These are phyloP conservation scores for Skeletonema menzelii DNA, from an alignment of 108 stramenopile genomes.

Conservation along the genomic window DNA sequence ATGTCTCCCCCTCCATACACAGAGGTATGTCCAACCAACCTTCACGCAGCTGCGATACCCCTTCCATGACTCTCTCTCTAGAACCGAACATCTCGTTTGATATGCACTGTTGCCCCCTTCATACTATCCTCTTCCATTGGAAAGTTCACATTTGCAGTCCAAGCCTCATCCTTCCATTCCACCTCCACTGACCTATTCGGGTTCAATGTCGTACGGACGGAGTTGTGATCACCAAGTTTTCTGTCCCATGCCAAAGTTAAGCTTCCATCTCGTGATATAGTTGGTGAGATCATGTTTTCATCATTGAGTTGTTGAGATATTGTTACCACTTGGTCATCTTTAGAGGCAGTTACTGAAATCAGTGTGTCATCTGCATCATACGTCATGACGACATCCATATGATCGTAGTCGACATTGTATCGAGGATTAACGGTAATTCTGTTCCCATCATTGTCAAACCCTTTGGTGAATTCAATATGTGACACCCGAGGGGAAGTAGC, in stretches of 20 bases:
- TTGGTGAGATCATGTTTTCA: slow-evolving; percentile 76
- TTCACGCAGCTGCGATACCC: background rate
- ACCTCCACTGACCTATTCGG: slow-evolving; percentile 80
- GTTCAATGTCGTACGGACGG: slow-evolving; percentile 64
- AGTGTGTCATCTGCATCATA: slow-evolving; percentile 76
- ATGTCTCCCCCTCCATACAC: background rate
- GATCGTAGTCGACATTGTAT: slow-evolving; percentile 62
- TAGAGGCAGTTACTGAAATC: slow-evolving; percentile 65
- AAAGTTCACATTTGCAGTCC: slow-evolving; percentile 84
- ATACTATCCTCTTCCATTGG: slow-evolving; percentile 73
- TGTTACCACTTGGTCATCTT: slow-evolving; percentile 76
- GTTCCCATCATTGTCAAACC: slow-evolving; percentile 74
- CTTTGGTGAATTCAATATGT: slow-evolving; percentile 77
- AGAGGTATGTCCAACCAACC: background rate
- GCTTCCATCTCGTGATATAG: slow-evolving; percentile 71
- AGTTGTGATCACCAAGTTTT: slow-evolving; percentile 66
- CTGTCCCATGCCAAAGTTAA: slow-evolving; percentile 82
- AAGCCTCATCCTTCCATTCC: slow-evolving; percentile 84
- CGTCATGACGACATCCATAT: slow-evolving; percentile 73
- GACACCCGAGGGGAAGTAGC: slow-evolving; percentile 33
- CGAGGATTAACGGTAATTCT: slow-evolving; percentile 80
- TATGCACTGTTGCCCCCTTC: slow-evolving; percentile 72
- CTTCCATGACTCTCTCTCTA: slow-evolving; percentile 30
- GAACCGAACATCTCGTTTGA: slow-evolving; percentile 83
- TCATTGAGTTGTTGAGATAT: slow-evolving; percentile 77